Evolutionary conservation across 345 rosid species (phyloP).

Genomic region (Eucalyptus shirleyi): DNA sequence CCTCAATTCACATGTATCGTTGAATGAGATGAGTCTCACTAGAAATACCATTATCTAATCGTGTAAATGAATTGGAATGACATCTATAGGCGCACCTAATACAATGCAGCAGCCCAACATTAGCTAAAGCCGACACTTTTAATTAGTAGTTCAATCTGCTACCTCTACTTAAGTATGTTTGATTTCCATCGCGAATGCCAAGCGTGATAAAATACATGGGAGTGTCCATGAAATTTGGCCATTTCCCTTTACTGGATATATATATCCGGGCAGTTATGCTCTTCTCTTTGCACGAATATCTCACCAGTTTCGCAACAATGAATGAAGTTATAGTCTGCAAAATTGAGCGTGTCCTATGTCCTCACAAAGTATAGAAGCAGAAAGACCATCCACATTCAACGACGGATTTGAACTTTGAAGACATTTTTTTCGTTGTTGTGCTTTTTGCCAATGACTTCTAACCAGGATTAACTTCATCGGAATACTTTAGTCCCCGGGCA

Average conservation of each 20-base stretch:
- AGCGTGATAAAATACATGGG: not conserved
- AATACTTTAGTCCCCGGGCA: not conserved
- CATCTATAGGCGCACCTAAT: no score
- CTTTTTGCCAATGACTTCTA: not conserved
- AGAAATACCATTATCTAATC: no score
- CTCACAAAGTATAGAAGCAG: not conserved
- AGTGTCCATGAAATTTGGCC: not conserved
- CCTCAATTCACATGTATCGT: no score
- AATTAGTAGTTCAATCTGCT: no score
- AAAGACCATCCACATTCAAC: not conserved
- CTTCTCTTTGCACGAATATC: not conserved
- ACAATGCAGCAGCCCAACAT: no score
- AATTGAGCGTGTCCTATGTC: not conserved
- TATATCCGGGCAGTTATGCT: not conserved
- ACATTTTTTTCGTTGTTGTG: no score
- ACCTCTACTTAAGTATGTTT: no score
- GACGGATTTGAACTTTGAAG: not conserved
- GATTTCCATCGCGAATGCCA: not conserved
- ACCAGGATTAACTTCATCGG: not conserved
- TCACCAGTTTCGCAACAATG: not conserved
- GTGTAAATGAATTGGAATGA: no score
- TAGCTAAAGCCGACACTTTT: no score
- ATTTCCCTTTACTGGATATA: not conserved
- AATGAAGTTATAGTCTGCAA: not conserved
- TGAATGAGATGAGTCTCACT: no score